Base-by-base conservation (phyloP, 768 basidiomycete genomes). In the Trametes maxima region DNA sequence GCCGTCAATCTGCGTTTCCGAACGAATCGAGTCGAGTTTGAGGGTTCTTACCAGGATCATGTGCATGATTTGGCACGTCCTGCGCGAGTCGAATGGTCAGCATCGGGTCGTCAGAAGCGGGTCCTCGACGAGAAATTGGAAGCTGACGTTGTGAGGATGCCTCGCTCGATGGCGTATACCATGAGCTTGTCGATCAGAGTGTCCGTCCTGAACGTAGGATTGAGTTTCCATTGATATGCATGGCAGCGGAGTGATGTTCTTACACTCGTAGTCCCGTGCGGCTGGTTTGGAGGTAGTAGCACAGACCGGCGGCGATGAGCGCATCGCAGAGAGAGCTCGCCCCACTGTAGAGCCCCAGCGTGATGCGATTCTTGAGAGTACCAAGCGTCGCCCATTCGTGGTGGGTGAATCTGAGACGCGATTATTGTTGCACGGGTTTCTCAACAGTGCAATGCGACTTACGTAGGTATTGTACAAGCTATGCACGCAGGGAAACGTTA, bases 121-220 rank as follows among this genome's bases (percentile, higher is more conserved):
- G 16, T 14, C 40, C 17, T 28, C 17, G 24, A 22, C 40, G 40
- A n/a, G 11, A 21, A 14, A n/a, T n/a, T n/a, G 25, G 46, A 11
- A 8, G 39, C 50, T 52, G 17, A 54, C 53, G 40, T 43, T 0
- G 53, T 54, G 8, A 54, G 25, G 19, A 22, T n/a, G 40, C 53
- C 53, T 1, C 53, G 53, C 11, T 54, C 33, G 53, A 54, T 54
- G 12, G 53, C 53, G n/a, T 54, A 54, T 8, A 54, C 19, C n/a
- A 54, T 54, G 17, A 54, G 53, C 28, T 35, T 25, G 53, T 54
- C 53, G 17, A 54, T 25, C 5, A 54, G 13, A 13, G 24, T 44
- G 17, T 54, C 42, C 17, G 42, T 28, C 42, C 53, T 54, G 33
- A 13, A 24, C 17, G 14, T 16, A 16, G 19, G 24, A 5, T 13